Conservation (phyloP, 2,329 filamentous ascomycete species). For the Ophiocordyceps camponoti-saundersi region DNA sequence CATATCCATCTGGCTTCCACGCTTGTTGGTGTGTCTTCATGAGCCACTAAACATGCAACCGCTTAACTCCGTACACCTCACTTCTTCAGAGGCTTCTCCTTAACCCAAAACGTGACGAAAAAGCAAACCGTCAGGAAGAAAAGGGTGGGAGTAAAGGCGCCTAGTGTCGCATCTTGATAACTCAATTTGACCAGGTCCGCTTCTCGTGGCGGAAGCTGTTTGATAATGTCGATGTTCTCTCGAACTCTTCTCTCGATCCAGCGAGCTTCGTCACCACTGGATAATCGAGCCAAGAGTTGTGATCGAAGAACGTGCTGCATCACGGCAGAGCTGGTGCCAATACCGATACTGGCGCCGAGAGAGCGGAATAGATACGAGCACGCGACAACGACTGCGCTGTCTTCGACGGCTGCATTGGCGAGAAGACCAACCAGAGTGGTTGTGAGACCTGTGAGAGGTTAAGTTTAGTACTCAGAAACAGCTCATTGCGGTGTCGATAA, state of each 20-base stretch:
- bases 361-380: background rate
- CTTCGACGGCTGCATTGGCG: slow-evolving; percentile 47
- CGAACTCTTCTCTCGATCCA: slow-evolving; percentile 53
- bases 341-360: slow-evolving; percentile 35
- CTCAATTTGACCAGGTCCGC: slow-evolving; percentile 44
- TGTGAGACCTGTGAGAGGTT: slow-evolving; percentile 38
- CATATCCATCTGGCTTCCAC: background rate
- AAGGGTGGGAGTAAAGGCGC: slow-evolving; percentile 21
- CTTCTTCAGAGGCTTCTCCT: slow-evolving; percentile 34
- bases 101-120: slow-evolving; percentile 30
- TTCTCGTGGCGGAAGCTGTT: slow-evolving; percentile 41
- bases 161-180: slow-evolving; percentile 35
- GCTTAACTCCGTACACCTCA: slow-evolving; percentile 2
- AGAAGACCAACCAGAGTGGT: slow-evolving; percentile 56
- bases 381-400: slow-evolving; percentile 56
- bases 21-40: background rate
- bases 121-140: slow-evolving; percentile 21
- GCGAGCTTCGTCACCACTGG: slow-evolving; percentile 39
- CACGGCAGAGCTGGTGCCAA: slow-evolving; percentile 54
- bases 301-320: slow-evolving; percentile 51
- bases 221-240: slow-evolving; percentile 53
- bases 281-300: slow-evolving; percentile 34
- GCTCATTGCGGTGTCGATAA: too few relatives aligned
- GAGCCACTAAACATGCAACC: background rate
- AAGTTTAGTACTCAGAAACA: background rate